Percentiles rank a stretch among this genome's conserved stretches.
phyloP scores from a whole-genome alignment of 1,139 yeast species.

The Torulaspora globosa region DNA sequence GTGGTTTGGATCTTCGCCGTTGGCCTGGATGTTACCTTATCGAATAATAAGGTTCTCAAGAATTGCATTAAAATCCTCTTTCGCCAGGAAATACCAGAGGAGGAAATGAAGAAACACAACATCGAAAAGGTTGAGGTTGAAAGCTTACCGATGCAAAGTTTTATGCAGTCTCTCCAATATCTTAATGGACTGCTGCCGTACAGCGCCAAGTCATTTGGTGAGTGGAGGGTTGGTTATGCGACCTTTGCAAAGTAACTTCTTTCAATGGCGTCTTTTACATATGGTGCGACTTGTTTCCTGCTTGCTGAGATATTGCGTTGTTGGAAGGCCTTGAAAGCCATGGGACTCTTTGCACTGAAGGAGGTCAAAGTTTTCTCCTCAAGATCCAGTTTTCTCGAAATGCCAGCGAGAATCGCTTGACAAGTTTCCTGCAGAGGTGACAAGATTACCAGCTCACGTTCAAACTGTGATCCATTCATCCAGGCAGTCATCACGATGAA shows the following conservation, averaged over 20 bases:
- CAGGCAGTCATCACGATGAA: constrained; percentile 62
- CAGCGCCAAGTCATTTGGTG: constrained; percentile 10
- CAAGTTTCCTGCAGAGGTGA: constrained; percentile 31
- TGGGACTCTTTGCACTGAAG: background rate
- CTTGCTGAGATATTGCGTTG: constrained; percentile 62
- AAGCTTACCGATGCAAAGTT: constrained; percentile 15
- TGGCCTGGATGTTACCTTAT: constrained; percentile 20
- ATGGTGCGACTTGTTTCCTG: constrained; percentile 84
- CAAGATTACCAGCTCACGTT: constrained; percentile 53
- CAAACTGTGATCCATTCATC: constrained; percentile 44
- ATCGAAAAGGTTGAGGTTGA: constrained; percentile 21
- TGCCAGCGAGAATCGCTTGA: constrained; percentile 33
- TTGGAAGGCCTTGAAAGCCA: constrained; percentile 40
- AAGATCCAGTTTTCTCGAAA: constrained; percentile 40
- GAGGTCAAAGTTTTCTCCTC: constrained; percentile 14
- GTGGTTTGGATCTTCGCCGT: constrained; percentile 32
- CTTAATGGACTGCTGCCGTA: constrained; percentile 16
- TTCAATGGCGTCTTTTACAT: constrained; percentile 24
- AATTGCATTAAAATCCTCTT: constrained; percentile 30
- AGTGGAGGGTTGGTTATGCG: constrained; percentile 29
- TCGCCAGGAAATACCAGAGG: constrained; percentile 6
- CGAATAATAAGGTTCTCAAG: constrained; percentile 8
- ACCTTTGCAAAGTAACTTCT: constrained; percentile 4
- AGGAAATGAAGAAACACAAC: constrained; percentile 13
- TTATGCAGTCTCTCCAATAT: constrained; percentile 14